Percentiles rank a stretch among this genome's conserved stretches.
Conservation (phyloP, 805 yeast genomes). For the Yarrowia divulgata region DNA sequence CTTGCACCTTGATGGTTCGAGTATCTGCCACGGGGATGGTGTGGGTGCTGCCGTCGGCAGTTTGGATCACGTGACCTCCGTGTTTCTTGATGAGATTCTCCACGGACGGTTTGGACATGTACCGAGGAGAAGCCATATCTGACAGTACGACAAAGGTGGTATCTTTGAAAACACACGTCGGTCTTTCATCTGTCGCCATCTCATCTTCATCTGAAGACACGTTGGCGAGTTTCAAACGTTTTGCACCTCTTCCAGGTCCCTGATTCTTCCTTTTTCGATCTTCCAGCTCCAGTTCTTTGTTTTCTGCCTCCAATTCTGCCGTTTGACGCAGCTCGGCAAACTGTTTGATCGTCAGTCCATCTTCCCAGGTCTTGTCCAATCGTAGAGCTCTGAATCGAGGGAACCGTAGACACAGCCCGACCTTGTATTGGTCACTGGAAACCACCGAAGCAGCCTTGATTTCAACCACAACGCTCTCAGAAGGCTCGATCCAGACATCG, state of each 20-base stretch:
- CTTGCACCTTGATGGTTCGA: slow-evolving; percentile 50
- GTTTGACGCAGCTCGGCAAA: slow-evolving; percentile 52
- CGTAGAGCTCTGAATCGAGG: slow-evolving; percentile 75
- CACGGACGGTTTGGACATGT: slow-evolving; percentile 43
- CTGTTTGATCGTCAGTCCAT: slow-evolving; percentile 63
- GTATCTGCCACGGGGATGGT: slow-evolving; percentile 45
- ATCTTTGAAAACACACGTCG: slow-evolving; percentile 43
- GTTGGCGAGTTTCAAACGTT: slow-evolving; percentile 9
- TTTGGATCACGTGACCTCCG: slow-evolving; percentile 48
- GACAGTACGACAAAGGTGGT: slow-evolving; percentile 45
- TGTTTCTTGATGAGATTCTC: slow-evolving; percentile 44
- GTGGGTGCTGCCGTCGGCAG: slow-evolving; percentile 30
- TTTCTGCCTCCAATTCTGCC: slow-evolving; percentile 42
- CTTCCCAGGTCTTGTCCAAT: slow-evolving; percentile 68
- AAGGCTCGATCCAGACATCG: slow-evolving; percentile 79
- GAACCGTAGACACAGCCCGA: slow-evolving; percentile 75
- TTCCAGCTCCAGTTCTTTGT: slow-evolving; percentile 45
- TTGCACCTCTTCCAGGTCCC: slow-evolving; percentile 36
- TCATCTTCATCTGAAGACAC: slow-evolving; percentile 35
- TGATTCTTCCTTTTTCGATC: slow-evolving; percentile 49
- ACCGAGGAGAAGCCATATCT: slow-evolving; percentile 45
- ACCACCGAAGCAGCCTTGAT: slow-evolving; percentile 81
- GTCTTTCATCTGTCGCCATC: slow-evolving; percentile 11
- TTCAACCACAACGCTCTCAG: slow-evolving; percentile 78
- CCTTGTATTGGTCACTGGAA: slow-evolving; percentile 60